Evolutionary conservation across 495 filamentous ascomycete genomes (phyloP), one percentile per base, ranked within the genome.

Genomic region (Penicillium coprophilum): DNA sequence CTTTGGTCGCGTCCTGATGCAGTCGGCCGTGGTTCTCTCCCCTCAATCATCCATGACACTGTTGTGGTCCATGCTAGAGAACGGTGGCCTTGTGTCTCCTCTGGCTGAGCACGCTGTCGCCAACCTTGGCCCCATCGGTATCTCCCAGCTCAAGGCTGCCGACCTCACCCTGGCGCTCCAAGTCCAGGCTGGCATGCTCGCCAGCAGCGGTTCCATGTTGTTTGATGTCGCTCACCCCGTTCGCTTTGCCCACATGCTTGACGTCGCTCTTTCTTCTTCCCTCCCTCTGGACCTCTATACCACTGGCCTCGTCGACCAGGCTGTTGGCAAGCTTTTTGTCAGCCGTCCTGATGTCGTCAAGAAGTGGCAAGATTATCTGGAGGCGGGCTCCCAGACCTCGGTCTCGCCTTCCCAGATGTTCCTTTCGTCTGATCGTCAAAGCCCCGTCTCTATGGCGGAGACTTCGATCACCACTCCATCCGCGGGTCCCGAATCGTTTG

Each of bases 61-160:
- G 38, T 71, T 91, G 7, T 80, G 83, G 72, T 89, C 84, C 63
- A 95, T 97, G 90, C 69, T 85, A 19, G 83, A 89, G 62, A 85
- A 89, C 58, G 84, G 83, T 24, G 82, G 82, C 50, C 70, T 87
- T 8, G 76, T 87, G 17, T 80, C 78, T 21, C 80, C 85, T 12
- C 68, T 87, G 43, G 80, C 82, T n/a, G 78, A 82, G 41, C 85
- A 89, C 61, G 69, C 84, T 47, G 74, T 90, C 28, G 79, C 82
- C 28, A 77, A 75, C 47, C 71, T 90, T 27, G 80, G 82, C 34
- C 80, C 83, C 8, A 79, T 85, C 45, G 77, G 74, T 46, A 82
- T 90, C 48, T 73, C 72, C 11, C 71, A 80, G 40, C 75, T 90
- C 28, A 75, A 68, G 55, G 70, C 78, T 39, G 66, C 77, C 27